Evolutionary conservation across 2,329 filamentous ascomycete genomes (phyloP), one percentile per base, ranked within the genome.

Genomic region (Fusarium udum): DNA sequence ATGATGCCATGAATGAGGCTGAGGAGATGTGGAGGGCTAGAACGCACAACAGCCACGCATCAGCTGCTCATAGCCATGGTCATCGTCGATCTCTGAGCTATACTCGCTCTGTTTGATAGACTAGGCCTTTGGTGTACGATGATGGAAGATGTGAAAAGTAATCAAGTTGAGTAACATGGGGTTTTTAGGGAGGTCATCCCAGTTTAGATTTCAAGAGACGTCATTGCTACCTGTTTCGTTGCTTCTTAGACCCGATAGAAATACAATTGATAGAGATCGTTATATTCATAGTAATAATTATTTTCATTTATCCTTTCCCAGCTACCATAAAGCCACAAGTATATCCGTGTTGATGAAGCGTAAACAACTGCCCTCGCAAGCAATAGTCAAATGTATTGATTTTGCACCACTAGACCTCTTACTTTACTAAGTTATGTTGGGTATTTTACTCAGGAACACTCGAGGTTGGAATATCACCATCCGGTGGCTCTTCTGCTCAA

Each of bases 11-110:
- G 20, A 42, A 40, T 2, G 67, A 69, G 48, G 67, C 59, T 11
- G 59, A 69, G 13, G 51, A 45, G 15, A 43, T 69, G 7, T 69
- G 67, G 65, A 52, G 59, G 8, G 36, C 58, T 1, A 42, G 65
- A 16, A 64, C 48, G 1, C 55, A 61, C 12, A 39, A 46, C 5
- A 49, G 42, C 16, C 64, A 43, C 7, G 34, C 24, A 3, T 61
- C 49, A 14, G 20, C 22, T 6, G n/a, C 49, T 15, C 58, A 40
- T 18, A 39, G 36, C 13, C 40, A 58, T 2, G 26, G 24, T 7
- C 43, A 59, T 14, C 42, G 24, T 18, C 20, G 24, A 31, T 51
- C 43, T 24, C 14, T 39, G 26, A 51, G 42, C 22, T 36, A 18
- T 5, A 37, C 42, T 37, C 43, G 34, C 34, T 31, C 43, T 24